Conservation (phyloP, 352 stramenopile species). For the Peronospora belbahrii region DNA sequence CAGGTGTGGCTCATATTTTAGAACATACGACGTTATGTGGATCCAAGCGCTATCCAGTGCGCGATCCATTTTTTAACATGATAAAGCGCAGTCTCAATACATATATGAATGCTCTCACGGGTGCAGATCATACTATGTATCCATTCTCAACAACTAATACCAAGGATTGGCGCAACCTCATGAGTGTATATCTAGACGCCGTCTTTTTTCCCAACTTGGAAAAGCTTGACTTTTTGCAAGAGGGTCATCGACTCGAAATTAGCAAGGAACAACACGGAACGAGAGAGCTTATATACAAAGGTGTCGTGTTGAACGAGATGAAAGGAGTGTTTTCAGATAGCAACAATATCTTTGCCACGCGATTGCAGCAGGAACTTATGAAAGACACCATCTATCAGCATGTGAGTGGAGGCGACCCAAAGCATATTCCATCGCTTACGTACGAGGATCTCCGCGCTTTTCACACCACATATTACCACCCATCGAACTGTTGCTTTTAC, state of each 20-base stretch:
- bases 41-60: constrained; percentile 94
- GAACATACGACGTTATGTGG: constrained; percentile 94
- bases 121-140: constrained; percentile 97
- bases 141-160: constrained; percentile 96
- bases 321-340: constrained; percentile 96
- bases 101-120: constrained; percentile 99
- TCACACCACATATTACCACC: constrained; percentile 82
- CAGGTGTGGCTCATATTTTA: constrained; percentile 97
- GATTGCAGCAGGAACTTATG: constrained; percentile 89
- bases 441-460: constrained; percentile 76
- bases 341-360: constrained; percentile 88
- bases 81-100: constrained; percentile 97
- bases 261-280: constrained; percentile 27
- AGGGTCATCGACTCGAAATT: constrained; percentile 71
- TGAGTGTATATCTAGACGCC: constrained; percentile 96
- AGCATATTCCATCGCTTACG: constrained; percentile 60
- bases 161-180: constrained; percentile 97
- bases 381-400: constrained; percentile 81
- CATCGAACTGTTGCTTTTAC: constrained; percentile 86
- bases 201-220: constrained; percentile 92
- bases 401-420: constrained; percentile 71
- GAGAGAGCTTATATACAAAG: constrained; percentile 63
- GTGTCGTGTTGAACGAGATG: constrained; percentile 99
- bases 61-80: constrained; percentile 99
- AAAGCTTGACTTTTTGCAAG: constrained; percentile 69